These are phyloP conservation scores for Brassica cretica DNA, from an alignment of 345 rosid species.

Conservation along the genomic window DNA sequence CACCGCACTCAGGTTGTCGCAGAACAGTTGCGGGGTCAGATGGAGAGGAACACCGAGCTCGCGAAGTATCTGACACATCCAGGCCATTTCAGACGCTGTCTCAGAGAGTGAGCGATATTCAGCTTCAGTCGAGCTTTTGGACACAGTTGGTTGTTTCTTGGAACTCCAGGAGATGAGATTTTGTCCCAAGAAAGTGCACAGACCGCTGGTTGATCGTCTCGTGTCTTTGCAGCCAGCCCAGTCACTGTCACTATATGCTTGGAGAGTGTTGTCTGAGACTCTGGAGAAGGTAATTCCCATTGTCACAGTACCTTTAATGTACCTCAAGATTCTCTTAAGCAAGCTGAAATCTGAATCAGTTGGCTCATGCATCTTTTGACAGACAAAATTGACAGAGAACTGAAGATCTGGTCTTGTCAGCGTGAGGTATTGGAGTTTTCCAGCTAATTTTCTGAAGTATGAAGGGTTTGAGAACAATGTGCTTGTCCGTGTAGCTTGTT, in stretches of 20 bases:
- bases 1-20: too few species aligned
- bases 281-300: not conserved
- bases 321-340: not conserved
- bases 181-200: not conserved
- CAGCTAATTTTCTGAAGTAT: not conserved
- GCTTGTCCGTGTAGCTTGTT: not conserved
- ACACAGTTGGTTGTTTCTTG: not conserved
- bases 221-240: not conserved
- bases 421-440: not conserved
- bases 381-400: not conserved
- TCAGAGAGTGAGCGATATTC: not conserved
- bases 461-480: not conserved
- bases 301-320: too few species aligned
- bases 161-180: not conserved
- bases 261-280: not conserved
- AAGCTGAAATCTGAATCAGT: not conserved
- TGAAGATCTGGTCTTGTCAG: not conserved
- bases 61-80: not conserved
- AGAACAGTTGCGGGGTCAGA: too few species aligned
- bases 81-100: not conserved
- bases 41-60: too few species aligned
- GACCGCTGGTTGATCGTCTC: not conserved
- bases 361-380: not conserved
- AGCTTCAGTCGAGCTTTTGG: not conserved
- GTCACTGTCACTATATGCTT: not conserved